Evolutionary conservation across 768 basidiomycete species (phyloP), one percentile per base, ranked within the genome.

Genomic region (Pisolithus sp.): DNA sequence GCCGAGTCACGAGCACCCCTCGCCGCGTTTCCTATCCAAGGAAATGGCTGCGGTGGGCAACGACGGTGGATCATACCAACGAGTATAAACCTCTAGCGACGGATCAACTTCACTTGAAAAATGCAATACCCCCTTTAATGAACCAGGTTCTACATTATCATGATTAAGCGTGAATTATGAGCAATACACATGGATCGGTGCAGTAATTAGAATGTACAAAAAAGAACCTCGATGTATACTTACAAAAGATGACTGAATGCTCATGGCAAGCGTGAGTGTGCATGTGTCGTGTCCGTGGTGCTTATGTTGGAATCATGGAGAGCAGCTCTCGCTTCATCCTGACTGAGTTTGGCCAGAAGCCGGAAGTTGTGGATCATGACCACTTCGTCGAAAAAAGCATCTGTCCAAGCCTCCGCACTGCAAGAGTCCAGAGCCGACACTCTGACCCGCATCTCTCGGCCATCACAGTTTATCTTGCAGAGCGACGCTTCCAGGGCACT

Each of bases 311-410:
- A 52, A 57, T 59, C 60, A 57, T 58, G 55, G 57, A 59, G 59
- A 36, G 56, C 51, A 2, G 55, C 64, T 58, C 58, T 68, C 53
- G 67, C 67, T 41, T 68, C 67, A 55, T 70, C 67, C 50, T 70
- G 68, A 59, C 68, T 68, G 34, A 70, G 67, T 59, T 62, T 68
- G 46, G 68, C 67, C 59, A 68, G 64, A 50, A 68, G 66, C 49
- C 67, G 65, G 58, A 75, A 80, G 54, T 81, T 74, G 64, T 79
- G 70, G 60, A 82, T 73, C 77, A 80, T 78, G 49, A 81, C 68
- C 26, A 83, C 74, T 59, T 81, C 79, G 52, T 83, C 80, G 51
- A 83, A 82, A 62, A 82, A 76, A 48, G 71, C 59, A 63, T 84
- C 82, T 10, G 80, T 77, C 81, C 82, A 84, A 49, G 78, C 73